phyloP scores from a whole-genome alignment of 371 early-diverging fungal species.

The Syncephalastrum monosporum region DNA sequence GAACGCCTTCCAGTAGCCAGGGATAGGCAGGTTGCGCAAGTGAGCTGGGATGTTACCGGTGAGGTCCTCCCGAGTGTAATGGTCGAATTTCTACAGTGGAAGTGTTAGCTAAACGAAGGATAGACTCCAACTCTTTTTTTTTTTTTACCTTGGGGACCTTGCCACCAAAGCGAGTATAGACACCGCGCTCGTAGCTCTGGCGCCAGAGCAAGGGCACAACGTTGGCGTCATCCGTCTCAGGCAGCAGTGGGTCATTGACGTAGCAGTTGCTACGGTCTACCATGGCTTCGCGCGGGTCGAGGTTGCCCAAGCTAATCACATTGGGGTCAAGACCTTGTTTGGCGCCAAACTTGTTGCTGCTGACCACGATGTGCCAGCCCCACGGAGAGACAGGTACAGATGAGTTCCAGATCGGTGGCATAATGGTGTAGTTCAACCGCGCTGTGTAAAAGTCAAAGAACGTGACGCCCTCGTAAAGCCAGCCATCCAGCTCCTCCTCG shows the following conservation, averaged over 20 bases:
- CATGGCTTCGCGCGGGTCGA: slow-evolving; percentile 24
- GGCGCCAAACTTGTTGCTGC: slow-evolving; percentile 37
- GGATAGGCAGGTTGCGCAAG: slow-evolving; percentile 32
- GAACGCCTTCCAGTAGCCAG: slow-evolving; percentile 38
- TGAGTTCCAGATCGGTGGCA: slow-evolving; percentile 40
- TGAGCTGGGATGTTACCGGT: slow-evolving; percentile 28
- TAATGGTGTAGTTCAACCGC: slow-evolving; percentile 36
- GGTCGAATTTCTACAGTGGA: slow-evolving; percentile 15
- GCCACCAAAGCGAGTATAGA: slow-evolving; percentile 20
- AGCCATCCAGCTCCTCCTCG: slow-evolving; percentile 25
- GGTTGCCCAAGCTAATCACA: slow-evolving; percentile 41
- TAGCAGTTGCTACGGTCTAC: slow-evolving; percentile 38
- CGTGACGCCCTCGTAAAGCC: slow-evolving; percentile 45
- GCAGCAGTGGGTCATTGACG: slow-evolving; percentile 31
- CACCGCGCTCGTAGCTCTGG: slow-evolving; percentile 24
- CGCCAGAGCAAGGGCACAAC: slow-evolving; percentile 35
- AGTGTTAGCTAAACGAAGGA: neutral
- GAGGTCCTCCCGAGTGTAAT: slow-evolving; percentile 21
- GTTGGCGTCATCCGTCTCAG: slow-evolving; percentile 5
- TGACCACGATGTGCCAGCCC: slow-evolving; percentile 33
- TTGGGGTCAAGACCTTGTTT: slow-evolving; percentile 33
- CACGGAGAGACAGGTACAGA: slow-evolving; percentile 37
- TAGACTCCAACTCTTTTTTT: neutral
- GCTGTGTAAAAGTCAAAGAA: slow-evolving; percentile 47
- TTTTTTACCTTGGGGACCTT: slow-evolving; percentile 29